Percentiles rank a stretch among this genome's conserved stretches.
Evolutionary conservation across 805 yeast species (phyloP).

Genomic region (Candida dendrica): DNA sequence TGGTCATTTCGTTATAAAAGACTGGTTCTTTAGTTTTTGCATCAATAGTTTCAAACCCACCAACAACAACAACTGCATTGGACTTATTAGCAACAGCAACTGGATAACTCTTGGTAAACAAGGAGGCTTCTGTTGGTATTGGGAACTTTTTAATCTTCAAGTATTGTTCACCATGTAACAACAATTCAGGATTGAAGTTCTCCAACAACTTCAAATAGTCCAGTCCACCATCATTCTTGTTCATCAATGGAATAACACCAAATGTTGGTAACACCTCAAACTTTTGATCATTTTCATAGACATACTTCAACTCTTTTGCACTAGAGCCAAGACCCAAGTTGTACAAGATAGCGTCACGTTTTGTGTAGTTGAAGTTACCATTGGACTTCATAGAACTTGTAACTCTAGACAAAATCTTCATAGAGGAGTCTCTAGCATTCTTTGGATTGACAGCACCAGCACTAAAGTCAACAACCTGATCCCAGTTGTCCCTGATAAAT

Average conservation of each 20-base stretch:
- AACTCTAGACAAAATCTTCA: slow-evolving; percentile 67
- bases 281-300: slow-evolving; percentile 66
- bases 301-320: slow-evolving; percentile 67
- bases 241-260: slow-evolving; percentile 84
- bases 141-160: slow-evolving; percentile 70
- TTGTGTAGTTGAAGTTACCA: slow-evolving; percentile 47
- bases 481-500: slow-evolving; percentile 61
- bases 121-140: slow-evolving; percentile 61
- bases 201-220: slow-evolving; percentile 58
- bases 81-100: slow-evolving; percentile 79
- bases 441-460: slow-evolving; percentile 26
- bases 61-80: slow-evolving; percentile 71
- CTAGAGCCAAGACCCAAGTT: slow-evolving; percentile 87
- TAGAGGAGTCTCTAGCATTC: slow-evolving; percentile 71
- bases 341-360: slow-evolving; percentile 71
- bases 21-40: slow-evolving; percentile 58
- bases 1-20: slow-evolving; percentile 77
- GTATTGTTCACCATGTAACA: slow-evolving; percentile 94
- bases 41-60: slow-evolving; percentile 66
- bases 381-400: slow-evolving; percentile 34
- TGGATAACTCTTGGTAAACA: slow-evolving; percentile 59
- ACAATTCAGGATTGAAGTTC: slow-evolving; percentile 81
- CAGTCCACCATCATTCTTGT: slow-evolving; percentile 46
- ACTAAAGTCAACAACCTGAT: slow-evolving; percentile 56
- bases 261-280: slow-evolving; percentile 86